Percentiles rank a stretch among this genome's conserved stretches.
Conservation (phyloP, 495 filamentous ascomycete species). For the Aspergillus sparsus region DNA sequence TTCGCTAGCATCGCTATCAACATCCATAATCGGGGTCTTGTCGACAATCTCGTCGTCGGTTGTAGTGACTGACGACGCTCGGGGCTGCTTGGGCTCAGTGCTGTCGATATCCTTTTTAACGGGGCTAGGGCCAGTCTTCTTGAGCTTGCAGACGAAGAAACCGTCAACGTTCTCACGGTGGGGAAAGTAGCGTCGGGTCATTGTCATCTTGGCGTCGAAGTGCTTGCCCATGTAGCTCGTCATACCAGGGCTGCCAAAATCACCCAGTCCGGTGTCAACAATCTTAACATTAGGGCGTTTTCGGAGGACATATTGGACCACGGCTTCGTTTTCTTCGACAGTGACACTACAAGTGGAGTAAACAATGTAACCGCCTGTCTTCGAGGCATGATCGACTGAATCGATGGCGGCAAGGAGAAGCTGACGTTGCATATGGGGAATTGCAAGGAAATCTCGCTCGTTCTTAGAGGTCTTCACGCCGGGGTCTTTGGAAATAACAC, state of each 20-base stretch:
- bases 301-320: constrained; percentile 87
- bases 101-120: constrained; percentile 34
- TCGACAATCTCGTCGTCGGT: constrained; percentile 40
- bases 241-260: constrained; percentile 93
- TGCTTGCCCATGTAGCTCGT: constrained; percentile 82
- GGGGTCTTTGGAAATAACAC: constrained; percentile 93
- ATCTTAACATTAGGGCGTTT: constrained; percentile 92
- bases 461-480: constrained; percentile 97
- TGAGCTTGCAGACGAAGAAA: constrained; percentile 97
- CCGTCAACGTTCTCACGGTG: constrained; percentile 96
- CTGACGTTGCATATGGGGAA: constrained; percentile 94
- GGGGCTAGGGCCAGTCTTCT: constrained; percentile 80
- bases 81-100: constrained; percentile 21
- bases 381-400: constrained; percentile 79
- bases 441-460: constrained; percentile 84
- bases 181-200: constrained; percentile 88
- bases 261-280: constrained; percentile 81
- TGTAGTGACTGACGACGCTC: constrained; percentile 24
- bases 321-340: constrained; percentile 89
- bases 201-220: constrained; percentile 81
- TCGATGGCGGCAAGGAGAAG: constrained; percentile 92
- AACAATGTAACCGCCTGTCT: constrained; percentile 90
- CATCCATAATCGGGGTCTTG: constrained; percentile 50
- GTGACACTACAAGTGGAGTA: constrained; percentile 93
- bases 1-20: constrained; percentile 32